Conservation (phyloP, 2,329 filamentous ascomycete species). For the Zasmidium citrigriseum region DNA sequence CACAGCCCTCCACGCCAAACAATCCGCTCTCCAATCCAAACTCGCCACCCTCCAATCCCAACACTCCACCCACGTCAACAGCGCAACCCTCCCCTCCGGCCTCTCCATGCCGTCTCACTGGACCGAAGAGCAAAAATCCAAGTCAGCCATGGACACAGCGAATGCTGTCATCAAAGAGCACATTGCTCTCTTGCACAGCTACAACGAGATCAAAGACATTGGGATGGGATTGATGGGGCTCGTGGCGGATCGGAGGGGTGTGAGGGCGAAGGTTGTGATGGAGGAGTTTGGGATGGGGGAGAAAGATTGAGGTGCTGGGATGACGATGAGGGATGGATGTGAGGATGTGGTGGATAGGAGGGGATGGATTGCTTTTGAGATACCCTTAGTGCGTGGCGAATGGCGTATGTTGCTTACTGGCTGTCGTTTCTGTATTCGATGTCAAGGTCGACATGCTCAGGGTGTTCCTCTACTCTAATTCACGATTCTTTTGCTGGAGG, state of each 20-base stretch:
- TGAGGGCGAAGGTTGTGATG: slow-evolving; percentile 53
- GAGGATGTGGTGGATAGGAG: no score
- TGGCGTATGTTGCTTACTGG: no score
- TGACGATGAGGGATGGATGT: background rate
- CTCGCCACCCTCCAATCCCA: slow-evolving; percentile 49
- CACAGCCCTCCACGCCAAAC: slow-evolving; percentile 25
- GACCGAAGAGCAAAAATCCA: slow-evolving; percentile 25
- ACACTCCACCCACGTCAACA: slow-evolving; percentile 33
- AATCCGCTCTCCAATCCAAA: slow-evolving; percentile 48
- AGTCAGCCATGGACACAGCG: slow-evolving; percentile 43
- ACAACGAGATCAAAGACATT: slow-evolving; percentile 72
- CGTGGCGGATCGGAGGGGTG: slow-evolving; percentile 65
- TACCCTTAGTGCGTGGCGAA: no score
- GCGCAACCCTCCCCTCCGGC: slow-evolving; percentile 28
- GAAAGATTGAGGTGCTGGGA: slow-evolving; percentile 40
- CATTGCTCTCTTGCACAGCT: slow-evolving; percentile 66
- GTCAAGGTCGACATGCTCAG: no score
- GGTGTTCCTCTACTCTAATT: no score
- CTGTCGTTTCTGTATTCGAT: no score
- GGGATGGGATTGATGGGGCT: slow-evolving; percentile 66
- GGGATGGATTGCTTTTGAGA: no score
- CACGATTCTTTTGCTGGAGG: no score
- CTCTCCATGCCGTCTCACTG: slow-evolving; percentile 28
- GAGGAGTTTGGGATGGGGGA: slow-evolving; percentile 49
- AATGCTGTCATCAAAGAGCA: slow-evolving; percentile 60